Evolutionary conservation across 2,329 filamentous ascomycete genomes (phyloP), one percentile per base, ranked within the genome.

Genomic region (Beauveria brongniartii): DNA sequence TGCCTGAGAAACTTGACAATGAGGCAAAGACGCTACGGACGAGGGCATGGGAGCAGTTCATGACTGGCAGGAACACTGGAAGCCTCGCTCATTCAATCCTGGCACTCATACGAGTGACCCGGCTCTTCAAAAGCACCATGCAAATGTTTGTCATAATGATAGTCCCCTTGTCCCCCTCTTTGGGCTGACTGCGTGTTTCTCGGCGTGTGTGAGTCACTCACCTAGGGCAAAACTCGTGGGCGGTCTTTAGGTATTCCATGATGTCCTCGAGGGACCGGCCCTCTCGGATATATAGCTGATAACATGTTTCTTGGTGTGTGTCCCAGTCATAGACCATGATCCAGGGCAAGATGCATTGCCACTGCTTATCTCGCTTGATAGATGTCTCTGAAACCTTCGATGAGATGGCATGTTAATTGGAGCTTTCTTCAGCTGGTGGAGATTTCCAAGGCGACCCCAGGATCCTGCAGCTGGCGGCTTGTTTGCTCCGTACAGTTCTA

Each of bases 231-330:
- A 92, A 91, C 63, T 83, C 80, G 75, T 88, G 79, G 62, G 80
- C 77, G 61, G 77, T 77, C 65, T 80, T 84, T 80, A 91, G 87
- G 69, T 86, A 85, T 28, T 86, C 80, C 78, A 90, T 88, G 47
- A 94, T 88, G 65, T 92, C 86, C 67, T 89, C 85, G 61, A 92
- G 75, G 46, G 85, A 83, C 75, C 83, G 87, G 67, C 85, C 85
- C 74, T 94, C 88, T 62, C 86, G 83, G 66, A 93, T 90, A 68
- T 92, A 94, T 69, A 94, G 82, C 65, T 84, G 82, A 46, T 72
- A 72, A 67, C 75, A 77, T 67, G 69, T 73, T 58, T 77, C 71
- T 67, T 71, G 72, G 65, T 80, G 72, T 16, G 67, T 65, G n/a
- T 76, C 74, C 78, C 78, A 80, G 62, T 77, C 70, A 69, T 79